phyloP scores from a whole-genome alignment of 352 stramenopile genomes.

The Globisporangium splendens region DNA sequence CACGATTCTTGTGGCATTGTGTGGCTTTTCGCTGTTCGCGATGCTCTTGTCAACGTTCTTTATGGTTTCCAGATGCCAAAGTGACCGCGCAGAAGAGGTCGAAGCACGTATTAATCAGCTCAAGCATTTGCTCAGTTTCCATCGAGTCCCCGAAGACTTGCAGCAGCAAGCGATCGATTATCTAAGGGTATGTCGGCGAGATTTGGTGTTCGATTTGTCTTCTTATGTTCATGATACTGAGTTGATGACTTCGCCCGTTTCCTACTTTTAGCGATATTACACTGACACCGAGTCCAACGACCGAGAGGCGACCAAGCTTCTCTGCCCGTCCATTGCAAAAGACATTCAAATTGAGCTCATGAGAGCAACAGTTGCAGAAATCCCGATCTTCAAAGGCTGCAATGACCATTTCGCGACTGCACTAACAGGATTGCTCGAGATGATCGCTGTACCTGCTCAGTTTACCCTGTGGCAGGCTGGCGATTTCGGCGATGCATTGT shows the following conservation, averaged over 20 bases:
- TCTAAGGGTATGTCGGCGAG: conserved; percentile 21
- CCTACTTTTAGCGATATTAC: conserved; percentile 34
- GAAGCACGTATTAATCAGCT: conserved; percentile 67
- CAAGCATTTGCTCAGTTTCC: conserved; percentile 58
- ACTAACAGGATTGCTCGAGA: conserved; percentile 63
- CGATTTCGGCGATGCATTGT: conserved; percentile 70
- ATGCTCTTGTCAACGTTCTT: conserved; percentile 64
- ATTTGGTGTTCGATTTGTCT: too few species aligned
- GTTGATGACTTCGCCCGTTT: not conserved
- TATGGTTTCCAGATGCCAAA: conserved; percentile 70
- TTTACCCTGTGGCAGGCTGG: conserved; percentile 49
- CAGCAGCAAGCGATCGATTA: conserved; percentile 55
- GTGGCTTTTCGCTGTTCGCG: conserved; percentile 56
- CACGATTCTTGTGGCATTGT: conserved; percentile 38
- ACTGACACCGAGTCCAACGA: conserved; percentile 68
- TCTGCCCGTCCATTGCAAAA: conserved; percentile 72
- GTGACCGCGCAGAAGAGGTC: conserved; percentile 28
- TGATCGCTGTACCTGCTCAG: conserved; percentile 52
- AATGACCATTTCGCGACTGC: conserved; percentile 59
- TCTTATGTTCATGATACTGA: not conserved
- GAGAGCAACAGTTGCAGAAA: conserved; percentile 48
- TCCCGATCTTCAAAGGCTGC: conserved; percentile 64
- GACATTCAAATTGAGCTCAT: conserved; percentile 73
- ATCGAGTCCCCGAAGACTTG: conserved; percentile 48
- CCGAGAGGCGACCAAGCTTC: conserved; percentile 49